These are phyloP conservation scores for Vanderwaltozyma polyspora DNA, from an alignment of 805 yeast genomes.

Conservation along the genomic window DNA sequence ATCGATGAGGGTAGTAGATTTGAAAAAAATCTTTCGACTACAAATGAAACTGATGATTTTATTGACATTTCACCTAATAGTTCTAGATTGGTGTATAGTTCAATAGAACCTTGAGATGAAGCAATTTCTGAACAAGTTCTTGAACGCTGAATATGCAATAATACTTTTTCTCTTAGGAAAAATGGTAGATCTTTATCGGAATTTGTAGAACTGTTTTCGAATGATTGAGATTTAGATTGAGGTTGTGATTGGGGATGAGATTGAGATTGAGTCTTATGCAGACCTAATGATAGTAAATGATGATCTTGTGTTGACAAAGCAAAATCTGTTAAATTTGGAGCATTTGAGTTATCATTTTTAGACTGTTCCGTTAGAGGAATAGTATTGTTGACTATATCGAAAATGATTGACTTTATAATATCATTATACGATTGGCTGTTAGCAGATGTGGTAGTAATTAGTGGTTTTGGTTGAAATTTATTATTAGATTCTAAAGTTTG, in stretches of 20 bases:
- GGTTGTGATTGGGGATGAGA: too few species aligned
- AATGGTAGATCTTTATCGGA: slow-evolving; percentile 8
- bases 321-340: slow-evolving; percentile 16
- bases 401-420: slow-evolving; percentile 15
- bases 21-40: slow-evolving; percentile 52
- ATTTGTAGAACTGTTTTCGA: neutral
- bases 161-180: slow-evolving; percentile 28
- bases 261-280: slow-evolving; percentile 2
- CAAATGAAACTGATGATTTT: slow-evolving; percentile 43
- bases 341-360: slow-evolving; percentile 4
- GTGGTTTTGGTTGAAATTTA: neutral
- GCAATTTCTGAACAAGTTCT: slow-evolving; percentile 46
- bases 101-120: slow-evolving; percentile 14
- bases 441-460: neutral
- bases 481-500: neutral
- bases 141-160: slow-evolving; percentile 46
- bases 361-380: slow-evolving; percentile 17
- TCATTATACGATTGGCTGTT: slow-evolving; percentile 11
- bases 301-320: slow-evolving; percentile 17
- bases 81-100: slow-evolving; percentile 35
- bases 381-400: slow-evolving; percentile 17
- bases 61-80: slow-evolving; percentile 49
- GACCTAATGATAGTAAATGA: slow-evolving; percentile 15
- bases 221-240: neutral
- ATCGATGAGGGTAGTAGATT: slow-evolving; percentile 41